phyloP scores from a whole-genome alignment of 2,329 filamentous ascomycete species.

The Xylariaceae sp. region DNA sequence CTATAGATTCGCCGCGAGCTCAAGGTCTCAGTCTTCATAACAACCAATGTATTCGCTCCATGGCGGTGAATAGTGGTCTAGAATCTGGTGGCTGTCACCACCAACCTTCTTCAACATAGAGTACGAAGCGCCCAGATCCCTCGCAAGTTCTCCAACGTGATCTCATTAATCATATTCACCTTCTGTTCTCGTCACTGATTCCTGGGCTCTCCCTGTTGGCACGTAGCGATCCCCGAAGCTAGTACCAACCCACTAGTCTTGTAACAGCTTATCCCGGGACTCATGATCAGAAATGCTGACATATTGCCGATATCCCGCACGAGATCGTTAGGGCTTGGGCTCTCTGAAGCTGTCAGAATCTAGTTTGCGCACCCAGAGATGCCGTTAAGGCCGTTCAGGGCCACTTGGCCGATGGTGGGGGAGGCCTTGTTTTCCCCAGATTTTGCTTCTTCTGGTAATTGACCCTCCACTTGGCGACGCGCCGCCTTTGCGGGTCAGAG shows the following conservation, averaged over 20 bases:
- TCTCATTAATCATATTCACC: constrained; percentile 13
- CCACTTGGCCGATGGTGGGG: neutral
- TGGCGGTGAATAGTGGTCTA: constrained; percentile 20
- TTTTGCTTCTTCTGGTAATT: too few species aligned
- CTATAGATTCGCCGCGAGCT: too few species aligned
- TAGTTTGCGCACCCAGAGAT: too few species aligned
- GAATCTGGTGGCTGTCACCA: too few species aligned
- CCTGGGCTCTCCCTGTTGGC: constrained; percentile 1
- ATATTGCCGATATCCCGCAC: neutral
- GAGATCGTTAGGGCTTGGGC: too few species aligned
- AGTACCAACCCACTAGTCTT: neutral
- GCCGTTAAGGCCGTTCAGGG: neutral
- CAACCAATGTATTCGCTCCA: too few species aligned
- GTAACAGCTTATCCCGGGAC: neutral
- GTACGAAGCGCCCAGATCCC: constrained; percentile 1
- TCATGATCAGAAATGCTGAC: neutral
- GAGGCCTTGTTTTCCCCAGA: neutral
- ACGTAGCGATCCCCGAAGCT: neutral
- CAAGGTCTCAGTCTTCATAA: too few species aligned
- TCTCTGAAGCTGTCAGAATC: too few species aligned
- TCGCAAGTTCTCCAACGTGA: constrained; percentile 17
- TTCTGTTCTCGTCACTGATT: constrained; percentile 22
- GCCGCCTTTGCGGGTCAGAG: constrained; percentile 2
- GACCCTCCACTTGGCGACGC: too few species aligned
- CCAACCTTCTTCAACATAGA: too few species aligned